Evolutionary conservation across 306 rosid genomes (phyloP), one percentile per base, ranked within the genome.

Genomic region (Crotalaria pallida): DNA sequence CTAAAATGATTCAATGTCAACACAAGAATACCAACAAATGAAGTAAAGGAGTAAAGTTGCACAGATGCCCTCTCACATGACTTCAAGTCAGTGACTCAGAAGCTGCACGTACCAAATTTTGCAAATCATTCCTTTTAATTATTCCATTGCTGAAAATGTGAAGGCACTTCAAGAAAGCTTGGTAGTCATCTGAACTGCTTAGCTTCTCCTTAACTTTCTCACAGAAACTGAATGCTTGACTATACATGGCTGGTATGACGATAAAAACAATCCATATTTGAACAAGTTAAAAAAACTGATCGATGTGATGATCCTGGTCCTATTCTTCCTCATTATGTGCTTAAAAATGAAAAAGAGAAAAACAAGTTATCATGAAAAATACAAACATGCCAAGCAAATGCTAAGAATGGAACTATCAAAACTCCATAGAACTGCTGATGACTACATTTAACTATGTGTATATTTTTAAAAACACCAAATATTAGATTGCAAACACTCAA

Each of bases 161-260:
- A 77, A 95, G 92, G 80, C 88, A 91, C 85, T 89, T 95, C 88
- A 89, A 85, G 83, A 95, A 89, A 23, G 88, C 71, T 73, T 84
- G 92, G 82, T 86, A 95, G 77, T 87, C 99, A 82, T 91, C 96
- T 47, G 79, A 70, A 64, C 92, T 89, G 80, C 85, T 79, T 81
- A 95, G 80, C 85, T 85, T 88, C 81, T 89, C 96, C 84, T 88
- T 95, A 64, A 91, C 96, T 81, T 87, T 95, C 79, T 89, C 99
- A 62, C 85, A 87, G 80, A 95, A 95, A 76, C 85, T 75, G 81
- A 86, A 81, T 77, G 89, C 91, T 79, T 92, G 92, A 74, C 80
- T 83, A 76, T 86, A 89, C 87, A 87, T 86, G 77, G 75, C 99
- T 95, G 96, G 31, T 22, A 84, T 71, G 58, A 79, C 81, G 62